phyloP scores from a whole-genome alignment of 306 rosid species.

The Datisca glomerata region DNA sequence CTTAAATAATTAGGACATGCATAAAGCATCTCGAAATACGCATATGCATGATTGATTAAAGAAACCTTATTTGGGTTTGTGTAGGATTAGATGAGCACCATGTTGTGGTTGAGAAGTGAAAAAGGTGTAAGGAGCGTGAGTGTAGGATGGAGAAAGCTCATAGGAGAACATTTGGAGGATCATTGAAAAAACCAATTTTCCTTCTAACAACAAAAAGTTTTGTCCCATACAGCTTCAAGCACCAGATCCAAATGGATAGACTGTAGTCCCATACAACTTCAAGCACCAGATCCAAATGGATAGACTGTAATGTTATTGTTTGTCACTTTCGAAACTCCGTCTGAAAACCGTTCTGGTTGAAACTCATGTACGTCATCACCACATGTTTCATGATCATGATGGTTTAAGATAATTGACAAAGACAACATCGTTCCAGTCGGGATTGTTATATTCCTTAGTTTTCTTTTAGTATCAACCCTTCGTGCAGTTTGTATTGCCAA shows the following conservation, averaged over 20 bases:
- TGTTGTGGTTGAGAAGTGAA: constrained; percentile 18
- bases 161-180: constrained; percentile 29
- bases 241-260: constrained; percentile 27
- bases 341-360: constrained; percentile 33
- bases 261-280: constrained; percentile 22
- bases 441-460: constrained; percentile 7
- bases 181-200: constrained; percentile 29
- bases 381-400: constrained; percentile 21
- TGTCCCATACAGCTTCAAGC: constrained; percentile 23
- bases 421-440: constrained; percentile 5
- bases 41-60: no score
- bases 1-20: no score
- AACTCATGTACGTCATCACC: constrained; percentile 28
- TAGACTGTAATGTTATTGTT: constrained; percentile 1
- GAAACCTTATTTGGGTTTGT: no score
- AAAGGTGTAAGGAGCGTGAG: constrained; percentile 9
- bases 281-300: constrained; percentile 26
- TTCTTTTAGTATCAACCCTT: constrained; percentile 2
- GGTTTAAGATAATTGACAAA: constrained; percentile 12
- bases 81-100: constrained; percentile 24
- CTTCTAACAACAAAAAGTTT: constrained; percentile 21
- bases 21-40: no score
- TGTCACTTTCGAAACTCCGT: constrained; percentile 30
- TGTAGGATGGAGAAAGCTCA: constrained; percentile 27
- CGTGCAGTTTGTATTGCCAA: background rate